These are phyloP conservation scores for Candida nonsorbophila DNA, from an alignment of 805 yeast species.

Conservation along the genomic window DNA sequence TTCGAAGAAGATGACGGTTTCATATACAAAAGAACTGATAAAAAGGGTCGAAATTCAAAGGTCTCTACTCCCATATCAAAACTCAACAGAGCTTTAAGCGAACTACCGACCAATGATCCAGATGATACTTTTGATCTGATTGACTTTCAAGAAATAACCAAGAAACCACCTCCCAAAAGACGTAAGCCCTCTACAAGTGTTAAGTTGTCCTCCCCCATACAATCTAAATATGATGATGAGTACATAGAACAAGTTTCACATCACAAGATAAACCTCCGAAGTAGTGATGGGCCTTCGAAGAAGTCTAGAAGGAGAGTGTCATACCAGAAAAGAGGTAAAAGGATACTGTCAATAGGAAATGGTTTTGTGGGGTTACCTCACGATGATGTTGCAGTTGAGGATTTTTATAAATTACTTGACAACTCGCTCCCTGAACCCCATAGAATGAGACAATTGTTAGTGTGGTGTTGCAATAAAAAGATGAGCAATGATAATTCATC, in stretches of 20 bases:
- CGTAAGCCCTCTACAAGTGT: constrained; percentile 1
- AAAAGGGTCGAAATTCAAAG: constrained; percentile 9
- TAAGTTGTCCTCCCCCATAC: constrained; percentile 10
- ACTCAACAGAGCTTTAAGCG: constrained; percentile 14
- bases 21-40: constrained; percentile 18
- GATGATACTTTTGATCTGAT: constrained; percentile 9
- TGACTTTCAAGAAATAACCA: constrained; percentile 6
- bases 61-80: constrained; percentile 20
- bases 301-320: constrained; percentile 41
- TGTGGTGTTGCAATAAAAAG: constrained; percentile 61
- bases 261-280: constrained; percentile 17
- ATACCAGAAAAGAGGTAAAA: constrained; percentile 57
- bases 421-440: constrained; percentile 64
- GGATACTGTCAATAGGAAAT: constrained; percentile 70
- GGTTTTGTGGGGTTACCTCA: constrained; percentile 69
- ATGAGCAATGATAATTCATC: constrained; percentile 17
- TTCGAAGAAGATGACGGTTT: constrained; percentile 32
- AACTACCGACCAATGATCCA: constrained; percentile 7
- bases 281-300: constrained; percentile 9
- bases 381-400: constrained; percentile 46
- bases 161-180: constrained; percentile 1
- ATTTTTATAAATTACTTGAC: constrained; percentile 61
- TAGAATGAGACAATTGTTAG: constrained; percentile 60
- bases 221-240: constrained; percentile 14
- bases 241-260: constrained; percentile 27